Evolutionary conservation across 1,139 yeast genomes (phyloP).

Genomic region (Pneumocystis jirovecii): DNA sequence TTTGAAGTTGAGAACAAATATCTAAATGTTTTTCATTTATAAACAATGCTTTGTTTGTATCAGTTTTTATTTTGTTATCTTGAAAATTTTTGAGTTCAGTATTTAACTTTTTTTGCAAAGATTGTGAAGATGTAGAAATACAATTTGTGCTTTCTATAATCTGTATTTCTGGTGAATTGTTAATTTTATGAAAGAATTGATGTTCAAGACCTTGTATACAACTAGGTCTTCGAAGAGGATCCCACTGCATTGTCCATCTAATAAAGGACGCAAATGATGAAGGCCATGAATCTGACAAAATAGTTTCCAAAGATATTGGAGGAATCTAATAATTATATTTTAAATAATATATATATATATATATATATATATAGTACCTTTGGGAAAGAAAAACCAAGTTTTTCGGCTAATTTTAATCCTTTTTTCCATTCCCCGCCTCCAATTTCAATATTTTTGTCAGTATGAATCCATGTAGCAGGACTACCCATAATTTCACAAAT

Average conservation of each 20-base stretch:
- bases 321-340: conserved; percentile 19
- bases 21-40: neutral
- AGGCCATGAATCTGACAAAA: conserved; percentile 8
- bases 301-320: conserved; percentile 3
- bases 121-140: neutral
- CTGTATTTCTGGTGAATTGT: neutral
- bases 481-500: conserved; percentile 57
- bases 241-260: neutral
- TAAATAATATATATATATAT: conserved; percentile 39
- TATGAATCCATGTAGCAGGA: conserved; percentile 29
- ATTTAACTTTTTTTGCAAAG: neutral
- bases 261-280: conserved; percentile 1
- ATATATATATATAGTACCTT: conserved; percentile 49
- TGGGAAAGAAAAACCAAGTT: conserved; percentile 61
- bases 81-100: neutral
- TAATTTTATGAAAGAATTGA: neutral
- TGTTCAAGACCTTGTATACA: neutral
- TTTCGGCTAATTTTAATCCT: conserved; percentile 54
- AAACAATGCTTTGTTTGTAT: neutral
- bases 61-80: neutral
- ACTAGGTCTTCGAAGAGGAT: neutral
- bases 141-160: neutral
- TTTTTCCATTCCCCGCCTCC: conserved; percentile 61
- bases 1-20: neutral
- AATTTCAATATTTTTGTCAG: conserved; percentile 42